Base-by-base conservation (phyloP, 2,329 filamentous ascomycete species). In the Huntiella savannae region DNA sequence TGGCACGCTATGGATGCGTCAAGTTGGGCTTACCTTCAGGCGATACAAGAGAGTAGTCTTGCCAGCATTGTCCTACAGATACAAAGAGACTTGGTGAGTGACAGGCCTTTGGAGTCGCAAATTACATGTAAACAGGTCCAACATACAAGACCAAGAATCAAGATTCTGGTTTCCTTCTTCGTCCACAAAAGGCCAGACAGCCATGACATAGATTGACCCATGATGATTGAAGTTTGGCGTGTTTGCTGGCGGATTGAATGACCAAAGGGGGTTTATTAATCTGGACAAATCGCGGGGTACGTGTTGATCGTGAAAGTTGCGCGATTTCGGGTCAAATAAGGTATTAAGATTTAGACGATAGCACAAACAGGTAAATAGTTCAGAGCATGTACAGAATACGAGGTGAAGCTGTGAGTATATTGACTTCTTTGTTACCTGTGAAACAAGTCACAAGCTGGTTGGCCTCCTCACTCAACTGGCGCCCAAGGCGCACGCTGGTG, bases 11-110 rank as follows among this genome's bases (percentile, higher is more conserved):
- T 37, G 33, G 45, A 48, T 45, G 44, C 40, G 17, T 40, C 28
- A 39, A 15, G 41, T 16, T 34, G 17, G 37, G 33, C 58, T 52
- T 50, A 92, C 85, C 80, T 95, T 95, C 55, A 98, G 69, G 64
- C 88, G 82, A 69, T 98, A 98, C 49, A 98, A 70, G 50, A 98
- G 71, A 32, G 91, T 98, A 38, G 91, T 98, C 68, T 98, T 98
- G 62, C 91, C 91, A 41, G 91, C 91, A 63, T 96, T 96, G 64
- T 98, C 91, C 85, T 96, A 46, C n/a, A 40, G 35, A 35, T 33
- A 33, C 15, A 33, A 34, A 34, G 19, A 38, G 10, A 40, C 32
- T 40, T n/a, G 46, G 22, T 28, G 7, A 28, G 22, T 28, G 8
- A 28, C 22, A 28, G 22, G 22, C 22, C 22, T 35, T 41, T 42